phyloP scores from a whole-genome alignment of 1,139 yeast species.

The Nakaseomyces delphensis region DNA sequence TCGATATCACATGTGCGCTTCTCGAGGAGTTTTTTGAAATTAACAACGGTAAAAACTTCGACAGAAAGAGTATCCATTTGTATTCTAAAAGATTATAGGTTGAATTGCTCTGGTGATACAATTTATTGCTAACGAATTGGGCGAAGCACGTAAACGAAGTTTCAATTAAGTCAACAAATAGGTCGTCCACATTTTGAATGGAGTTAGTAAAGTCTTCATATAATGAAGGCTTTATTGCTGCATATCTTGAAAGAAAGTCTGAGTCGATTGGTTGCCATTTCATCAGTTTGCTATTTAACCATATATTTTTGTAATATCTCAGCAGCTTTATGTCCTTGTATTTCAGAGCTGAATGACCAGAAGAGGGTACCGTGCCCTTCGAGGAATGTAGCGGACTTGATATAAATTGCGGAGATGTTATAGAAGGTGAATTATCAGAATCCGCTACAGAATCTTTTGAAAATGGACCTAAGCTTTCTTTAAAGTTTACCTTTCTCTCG shows the following conservation, averaged over 20 bases:
- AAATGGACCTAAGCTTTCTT: slow-evolving; percentile 11
- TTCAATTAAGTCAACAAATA: slow-evolving; percentile 28
- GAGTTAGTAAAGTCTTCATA: slow-evolving; percentile 14
- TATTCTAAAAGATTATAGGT: slow-evolving; percentile 27
- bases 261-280: slow-evolving; percentile 25
- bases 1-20: slow-evolving; percentile 20
- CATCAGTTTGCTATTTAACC: slow-evolving; percentile 29
- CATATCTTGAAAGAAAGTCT: slow-evolving; percentile 25
- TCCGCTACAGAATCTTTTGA: slow-evolving; percentile 15
- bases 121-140: slow-evolving; percentile 30
- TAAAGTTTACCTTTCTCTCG: slow-evolving; percentile 21
- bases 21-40: slow-evolving; percentile 22
- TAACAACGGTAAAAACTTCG: slow-evolving; percentile 28
- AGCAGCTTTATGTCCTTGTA: slow-evolving; percentile 27
- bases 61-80: slow-evolving; percentile 28
- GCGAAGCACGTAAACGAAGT: slow-evolving; percentile 32
- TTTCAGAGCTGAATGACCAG: slow-evolving; percentile 15
- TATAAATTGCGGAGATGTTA: slow-evolving; percentile 28
- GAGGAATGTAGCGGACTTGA: slow-evolving; percentile 21
- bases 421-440: slow-evolving; percentile 23
- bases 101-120: slow-evolving; percentile 29
- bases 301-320: slow-evolving; percentile 30
- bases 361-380: slow-evolving; percentile 14
- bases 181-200: slow-evolving; percentile 14
- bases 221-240: slow-evolving; percentile 21